Conservation (phyloP, 2,329 filamentous ascomycete species). For the Verticillium isaacii region DNA sequence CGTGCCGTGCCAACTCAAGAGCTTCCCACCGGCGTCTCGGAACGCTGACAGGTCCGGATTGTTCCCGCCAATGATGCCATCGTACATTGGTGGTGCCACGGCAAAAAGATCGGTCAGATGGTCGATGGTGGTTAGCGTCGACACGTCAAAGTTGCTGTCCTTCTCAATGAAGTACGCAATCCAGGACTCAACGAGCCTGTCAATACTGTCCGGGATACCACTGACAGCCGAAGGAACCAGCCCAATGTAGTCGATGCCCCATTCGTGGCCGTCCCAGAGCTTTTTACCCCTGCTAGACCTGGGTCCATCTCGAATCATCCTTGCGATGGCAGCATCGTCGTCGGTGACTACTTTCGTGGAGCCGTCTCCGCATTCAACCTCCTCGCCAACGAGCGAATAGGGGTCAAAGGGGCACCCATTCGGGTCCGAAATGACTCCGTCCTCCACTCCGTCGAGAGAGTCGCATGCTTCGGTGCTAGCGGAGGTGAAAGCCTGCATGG, state of each 20-base stretch:
- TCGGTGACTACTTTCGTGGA: conserved; percentile 21
- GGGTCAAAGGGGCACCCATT: conserved; percentile 9
- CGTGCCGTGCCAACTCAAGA: conserved; percentile 41
- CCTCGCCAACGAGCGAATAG: background rate
- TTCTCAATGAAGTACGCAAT: conserved; percentile 34
- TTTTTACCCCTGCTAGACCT: background rate
- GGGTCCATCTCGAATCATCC: background rate
- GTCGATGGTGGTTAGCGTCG: background rate
- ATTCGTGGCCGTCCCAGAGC: background rate
- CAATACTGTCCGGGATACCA: conserved; percentile 5
- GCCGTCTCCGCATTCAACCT: conserved; percentile 7
- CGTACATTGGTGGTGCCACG: conserved; percentile 2
- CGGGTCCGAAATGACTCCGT: conserved; percentile 33
- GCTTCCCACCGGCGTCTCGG: conserved; percentile 30
- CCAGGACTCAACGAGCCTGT: conserved; percentile 21
- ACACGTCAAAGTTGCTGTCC: conserved; percentile 27
- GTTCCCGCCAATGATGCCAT: conserved; percentile 24
- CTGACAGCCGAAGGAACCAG: background rate
- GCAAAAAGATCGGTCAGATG: background rate
- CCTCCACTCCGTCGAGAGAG: conserved; percentile 37
- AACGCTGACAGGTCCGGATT: conserved; percentile 31
- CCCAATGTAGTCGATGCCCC: conserved; percentile 1
- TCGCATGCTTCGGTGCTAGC: conserved; percentile 35
- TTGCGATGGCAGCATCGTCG: conserved; percentile 14
- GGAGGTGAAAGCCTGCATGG: conserved; percentile 28